A percentile compares a stretch with the other conserved stretches of the same genome.
These are phyloP conservation scores for Xylaria sp. DNA, from an alignment of 2,329 filamentous ascomycete species.

Conservation along the genomic window DNA sequence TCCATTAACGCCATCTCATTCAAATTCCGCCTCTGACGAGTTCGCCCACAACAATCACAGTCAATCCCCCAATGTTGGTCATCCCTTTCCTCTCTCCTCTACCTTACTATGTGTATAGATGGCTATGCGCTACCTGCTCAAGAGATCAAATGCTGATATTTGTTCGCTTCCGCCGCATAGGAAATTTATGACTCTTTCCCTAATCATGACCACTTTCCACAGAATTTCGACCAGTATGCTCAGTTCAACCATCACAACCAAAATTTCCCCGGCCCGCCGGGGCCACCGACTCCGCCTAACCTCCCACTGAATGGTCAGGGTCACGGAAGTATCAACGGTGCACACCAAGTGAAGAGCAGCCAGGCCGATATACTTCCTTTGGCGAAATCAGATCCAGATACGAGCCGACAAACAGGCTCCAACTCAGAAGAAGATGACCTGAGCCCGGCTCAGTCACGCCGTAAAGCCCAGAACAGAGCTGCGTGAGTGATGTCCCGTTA, in stretches of 20 bases:
- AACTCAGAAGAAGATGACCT: slow-evolving; percentile 67
- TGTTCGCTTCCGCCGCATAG: slow-evolving; percentile 47
- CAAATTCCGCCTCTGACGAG: slow-evolving; percentile 64
- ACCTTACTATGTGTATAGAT: not conserved
- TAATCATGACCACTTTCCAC: slow-evolving; percentile 59
- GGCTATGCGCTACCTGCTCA: not conserved
- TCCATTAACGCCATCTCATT: slow-evolving; percentile 65
- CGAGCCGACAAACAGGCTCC: slow-evolving; percentile 54
- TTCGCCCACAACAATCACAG: slow-evolving; percentile 53
- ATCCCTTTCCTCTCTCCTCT: slow-evolving; percentile 9
- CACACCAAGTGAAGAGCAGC: slow-evolving; percentile 37
- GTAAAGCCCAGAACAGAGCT: slow-evolving; percentile 70
- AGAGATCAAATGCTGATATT: slow-evolving; percentile 37
- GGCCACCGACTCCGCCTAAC: slow-evolving; percentile 64
- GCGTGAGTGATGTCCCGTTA: slow-evolving; percentile 59
- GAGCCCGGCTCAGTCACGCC: slow-evolving; percentile 66
- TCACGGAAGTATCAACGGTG: slow-evolving; percentile 38
- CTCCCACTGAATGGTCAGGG: slow-evolving; percentile 48
- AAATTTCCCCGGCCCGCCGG: slow-evolving; percentile 59
- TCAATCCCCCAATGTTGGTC: slow-evolving; percentile 65
- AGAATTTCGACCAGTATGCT: slow-evolving; percentile 57
- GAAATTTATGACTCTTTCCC: slow-evolving; percentile 61
- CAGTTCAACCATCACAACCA: slow-evolving; percentile 54
- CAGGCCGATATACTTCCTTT: slow-evolving; percentile 49
- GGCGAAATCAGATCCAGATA: slow-evolving; percentile 54